phyloP scores from a whole-genome alignment of 1,284 basidiomycete species.

The Lignosus rhinocerotis region DNA sequence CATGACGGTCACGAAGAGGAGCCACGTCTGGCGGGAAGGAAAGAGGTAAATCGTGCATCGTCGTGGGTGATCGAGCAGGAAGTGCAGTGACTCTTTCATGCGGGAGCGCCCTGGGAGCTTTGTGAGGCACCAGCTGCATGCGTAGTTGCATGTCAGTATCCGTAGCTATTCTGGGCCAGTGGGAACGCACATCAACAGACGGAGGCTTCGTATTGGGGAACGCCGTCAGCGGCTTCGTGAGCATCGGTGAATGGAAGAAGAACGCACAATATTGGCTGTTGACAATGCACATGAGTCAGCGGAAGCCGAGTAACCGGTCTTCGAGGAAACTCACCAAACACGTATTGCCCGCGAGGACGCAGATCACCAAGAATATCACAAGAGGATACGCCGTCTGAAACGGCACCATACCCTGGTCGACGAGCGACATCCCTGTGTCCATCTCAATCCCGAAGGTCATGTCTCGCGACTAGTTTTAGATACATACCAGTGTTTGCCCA shows the following conservation, averaged over 20 bases:
- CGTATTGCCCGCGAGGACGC: conserved; percentile 67
- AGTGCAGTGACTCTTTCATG: conserved; percentile 78
- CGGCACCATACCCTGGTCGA: conserved; percentile 59
- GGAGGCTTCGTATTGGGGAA: conserved; percentile 21
- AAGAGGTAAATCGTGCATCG: conserved; percentile 94
- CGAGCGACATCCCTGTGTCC: conserved; percentile 51
- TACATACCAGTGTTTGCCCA: conserved; percentile 64
- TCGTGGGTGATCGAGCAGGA: conserved; percentile 92
- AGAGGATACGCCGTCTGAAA: conserved; percentile 62
- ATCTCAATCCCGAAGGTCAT: background rate
- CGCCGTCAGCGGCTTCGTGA: background rate
- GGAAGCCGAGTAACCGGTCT: conserved; percentile 15
- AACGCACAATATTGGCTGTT: conserved; percentile 19
- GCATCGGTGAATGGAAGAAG: background rate
- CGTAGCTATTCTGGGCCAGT: background rate
- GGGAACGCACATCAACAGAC: conserved; percentile 31
- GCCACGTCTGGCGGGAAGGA: conserved; percentile 93
- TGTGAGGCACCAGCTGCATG: conserved; percentile 70
- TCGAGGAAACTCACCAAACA: conserved; percentile 46
- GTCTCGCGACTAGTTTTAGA: background rate
- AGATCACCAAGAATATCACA: conserved; percentile 45
- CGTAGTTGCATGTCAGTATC: background rate
- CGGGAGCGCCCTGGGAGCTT: conserved; percentile 64
- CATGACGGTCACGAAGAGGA: conserved; percentile 69
- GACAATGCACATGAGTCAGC: background rate